Evolutionary conservation across 1,139 yeast species (phyloP).

Genomic region (Wickerhamomyces sp.): DNA sequence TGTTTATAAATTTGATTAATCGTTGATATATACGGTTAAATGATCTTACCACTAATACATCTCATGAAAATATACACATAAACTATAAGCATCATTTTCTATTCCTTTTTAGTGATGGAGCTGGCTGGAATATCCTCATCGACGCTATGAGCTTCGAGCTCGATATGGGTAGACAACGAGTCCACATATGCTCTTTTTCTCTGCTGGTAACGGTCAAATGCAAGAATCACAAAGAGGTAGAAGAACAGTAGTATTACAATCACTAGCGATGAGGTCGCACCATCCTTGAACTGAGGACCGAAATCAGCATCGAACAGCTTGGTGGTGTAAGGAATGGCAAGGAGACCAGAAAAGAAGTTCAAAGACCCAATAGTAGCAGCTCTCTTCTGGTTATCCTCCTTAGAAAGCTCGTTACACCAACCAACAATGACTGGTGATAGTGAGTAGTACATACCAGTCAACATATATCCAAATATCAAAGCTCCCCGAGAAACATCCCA

Average conservation of each 20-base stretch:
- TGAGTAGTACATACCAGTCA: slow-evolving; percentile 15
- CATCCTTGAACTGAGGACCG: slow-evolving; percentile 13
- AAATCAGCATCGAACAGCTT: slow-evolving; percentile 14
- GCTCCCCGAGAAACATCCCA: slow-evolving; percentile 17
- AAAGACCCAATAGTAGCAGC: slow-evolving; percentile 18
- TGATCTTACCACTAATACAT: too few relatives aligned
- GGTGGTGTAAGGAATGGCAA: slow-evolving; percentile 14
- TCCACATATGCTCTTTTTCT: slow-evolving; percentile 15
- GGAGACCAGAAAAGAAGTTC: slow-evolving; percentile 12
- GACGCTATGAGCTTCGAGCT: slow-evolving; percentile 1
- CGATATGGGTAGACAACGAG: not conserved
- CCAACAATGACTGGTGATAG: slow-evolving; percentile 15
- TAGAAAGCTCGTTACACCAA: slow-evolving; percentile 19
- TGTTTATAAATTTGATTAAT: too few relatives aligned
- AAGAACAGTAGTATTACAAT: slow-evolving; percentile 7
- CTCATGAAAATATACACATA: too few relatives aligned
- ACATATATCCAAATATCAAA: slow-evolving; percentile 13
- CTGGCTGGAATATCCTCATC: too few relatives aligned
- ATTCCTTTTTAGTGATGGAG: too few relatives aligned
- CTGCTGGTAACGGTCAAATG: slow-evolving; percentile 18
- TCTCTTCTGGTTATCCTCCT: slow-evolving; percentile 18
- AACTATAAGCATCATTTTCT: not conserved
- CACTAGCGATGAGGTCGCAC: slow-evolving; percentile 11
- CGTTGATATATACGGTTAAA: too few relatives aligned
- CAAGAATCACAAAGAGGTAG: slow-evolving; percentile 12